Evolutionary conservation across 306 rosid genomes (phyloP).

Genomic region (Cicer judaicum): DNA sequence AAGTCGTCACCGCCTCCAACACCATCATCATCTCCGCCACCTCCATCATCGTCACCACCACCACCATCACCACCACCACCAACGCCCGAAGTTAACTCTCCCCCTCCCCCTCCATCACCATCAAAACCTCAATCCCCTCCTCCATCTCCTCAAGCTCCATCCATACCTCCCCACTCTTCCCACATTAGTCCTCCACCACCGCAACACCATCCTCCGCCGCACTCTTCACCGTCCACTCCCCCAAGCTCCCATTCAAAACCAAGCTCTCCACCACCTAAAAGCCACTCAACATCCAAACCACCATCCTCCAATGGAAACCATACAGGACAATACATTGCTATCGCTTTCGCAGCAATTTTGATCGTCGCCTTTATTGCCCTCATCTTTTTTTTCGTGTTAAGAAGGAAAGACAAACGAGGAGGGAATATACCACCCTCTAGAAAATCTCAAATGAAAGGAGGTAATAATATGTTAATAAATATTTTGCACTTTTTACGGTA

Average conservation of each 20-base stretch:
- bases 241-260: conserved; percentile 24
- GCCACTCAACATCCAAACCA: conserved; percentile 26
- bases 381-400: conserved; percentile 29
- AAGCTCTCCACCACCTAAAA: conserved; percentile 13
- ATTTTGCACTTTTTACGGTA: neutral
- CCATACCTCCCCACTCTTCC: conserved; percentile 33
- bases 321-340: conserved; percentile 49
- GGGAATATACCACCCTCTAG: conserved; percentile 37
- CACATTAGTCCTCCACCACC: conserved; percentile 32
- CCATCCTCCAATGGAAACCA: neutral
- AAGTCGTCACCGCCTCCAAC: conserved; percentile 38
- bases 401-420: conserved; percentile 49
- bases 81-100: conserved; percentile 31
- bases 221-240: neutral
- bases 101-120: conserved; percentile 49
- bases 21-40: conserved; percentile 41
- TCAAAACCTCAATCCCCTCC: conserved; percentile 42
- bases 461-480: conserved; percentile 33
- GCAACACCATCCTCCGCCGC: neutral
- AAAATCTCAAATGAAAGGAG: conserved; percentile 50
- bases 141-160: conserved; percentile 15
- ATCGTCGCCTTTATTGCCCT: conserved; percentile 53
- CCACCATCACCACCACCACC: conserved; percentile 38
- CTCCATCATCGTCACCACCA: conserved; percentile 30
- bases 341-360: conserved; percentile 55